phyloP scores from a whole-genome alignment of 2,329 filamentous ascomycete species.

The Botrytis deweyae region DNA sequence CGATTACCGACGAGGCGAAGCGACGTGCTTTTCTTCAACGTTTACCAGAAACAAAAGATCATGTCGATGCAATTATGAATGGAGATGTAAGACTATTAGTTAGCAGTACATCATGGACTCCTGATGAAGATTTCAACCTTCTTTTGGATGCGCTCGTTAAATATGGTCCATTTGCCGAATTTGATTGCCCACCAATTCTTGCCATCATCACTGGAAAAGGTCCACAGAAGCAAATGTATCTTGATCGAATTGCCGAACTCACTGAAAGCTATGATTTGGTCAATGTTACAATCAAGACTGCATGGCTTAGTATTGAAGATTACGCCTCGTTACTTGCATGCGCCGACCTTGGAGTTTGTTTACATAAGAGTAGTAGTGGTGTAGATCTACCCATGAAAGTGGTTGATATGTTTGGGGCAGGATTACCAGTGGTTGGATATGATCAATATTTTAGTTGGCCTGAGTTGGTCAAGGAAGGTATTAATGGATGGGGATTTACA shows the following conservation, averaged over 20 bases:
- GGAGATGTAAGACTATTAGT: conserved; percentile 70
- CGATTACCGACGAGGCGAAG: conserved; percentile 49
- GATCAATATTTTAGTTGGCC: conserved; percentile 81
- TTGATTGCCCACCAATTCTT: conserved; percentile 60
- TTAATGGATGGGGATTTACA: conserved; percentile 84
- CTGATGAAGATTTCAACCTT: conserved; percentile 91
- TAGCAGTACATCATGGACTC: conserved; percentile 95
- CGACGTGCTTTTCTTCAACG: conserved; percentile 62
- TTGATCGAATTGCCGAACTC: conserved; percentile 62
- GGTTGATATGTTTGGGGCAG: conserved; percentile 97
- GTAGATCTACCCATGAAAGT: conserved; percentile 99
- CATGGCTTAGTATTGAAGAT: conserved; percentile 80
- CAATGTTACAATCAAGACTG: conserved; percentile 71
- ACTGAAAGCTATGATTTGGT: conserved; percentile 58
- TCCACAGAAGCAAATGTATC: conserved; percentile 75
- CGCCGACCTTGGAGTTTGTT: conserved; percentile 84
- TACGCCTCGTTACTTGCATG: conserved; percentile 82
- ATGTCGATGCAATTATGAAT: conserved; percentile 58
- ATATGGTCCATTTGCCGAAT: conserved; percentile 59
- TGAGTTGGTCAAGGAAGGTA: conserved; percentile 84
- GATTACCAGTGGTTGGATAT: conserved; percentile 87
- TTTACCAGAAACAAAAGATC: conserved; percentile 62
- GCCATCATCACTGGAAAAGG: conserved; percentile 95
- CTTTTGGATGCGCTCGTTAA: conserved; percentile 77
- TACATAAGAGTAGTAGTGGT: conserved; percentile 91